Evolutionary conservation across 2,329 filamentous ascomycete genomes (phyloP), one percentile per base, ranked within the genome.

Genomic region (Aspergillus hiratsukae): DNA sequence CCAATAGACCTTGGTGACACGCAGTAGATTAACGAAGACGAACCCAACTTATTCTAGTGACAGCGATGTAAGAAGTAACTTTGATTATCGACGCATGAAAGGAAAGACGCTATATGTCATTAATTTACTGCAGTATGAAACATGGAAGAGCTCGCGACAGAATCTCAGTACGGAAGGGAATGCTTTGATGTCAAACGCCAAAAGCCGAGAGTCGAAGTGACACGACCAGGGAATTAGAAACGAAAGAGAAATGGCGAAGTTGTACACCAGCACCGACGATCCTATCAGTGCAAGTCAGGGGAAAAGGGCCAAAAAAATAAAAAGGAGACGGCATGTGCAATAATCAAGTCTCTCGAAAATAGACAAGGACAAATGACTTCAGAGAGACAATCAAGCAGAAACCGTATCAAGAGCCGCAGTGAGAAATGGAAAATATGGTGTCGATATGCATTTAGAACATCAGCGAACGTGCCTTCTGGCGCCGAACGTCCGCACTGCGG

Each of bases 401-500:
- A 37, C 51, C 55, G 19, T 11, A 48, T 49, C 52, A 53, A 58
- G 52, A 51, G 48, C 61, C 60, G 51, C 51, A 63, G 52, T 53
- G 48, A 31, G 52, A 53, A 62, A 55, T 57, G 14, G 64, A 57
- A 61, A 58, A 58, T 61, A 64, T 61, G 61, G 59, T 61, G 63
- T 63, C 60, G 63, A 64, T 57, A 65, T 60, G 52, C 54, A 41
- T 58, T 68, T 62, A 76, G 56, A 76, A 75, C 55, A 76, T 72
- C 58, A 76, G 61, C 29, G 75, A 76, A 53, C 72, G 72, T 7
- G 73, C 71, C 62, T 76, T 76, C 58, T 75, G 70, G 37, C 72
- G 71, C 37, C 74, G 70, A 55, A 70, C 66, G 37, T 76, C 72
- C 41, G 63, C 60, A 51, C 66, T 64, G 48, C 69, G 66, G 49